phyloP scores from a whole-genome alignment of 2,329 filamentous ascomycete genomes.

The Aquanectria penicillioides region DNA sequence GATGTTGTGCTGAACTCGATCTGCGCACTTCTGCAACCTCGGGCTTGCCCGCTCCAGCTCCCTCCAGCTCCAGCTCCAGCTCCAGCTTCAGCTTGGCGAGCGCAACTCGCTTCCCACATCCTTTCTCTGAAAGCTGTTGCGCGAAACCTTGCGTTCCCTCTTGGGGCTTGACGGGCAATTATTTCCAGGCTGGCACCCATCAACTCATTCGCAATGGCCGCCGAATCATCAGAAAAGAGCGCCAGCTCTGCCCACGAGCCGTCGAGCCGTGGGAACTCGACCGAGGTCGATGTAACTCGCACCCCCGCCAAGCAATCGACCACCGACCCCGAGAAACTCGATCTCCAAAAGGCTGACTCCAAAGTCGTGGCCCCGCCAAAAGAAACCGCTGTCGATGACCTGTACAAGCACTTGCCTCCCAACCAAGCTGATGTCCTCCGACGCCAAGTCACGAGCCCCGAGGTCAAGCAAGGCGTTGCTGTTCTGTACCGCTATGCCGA shows the following conservation, averaged over 20 bases:
- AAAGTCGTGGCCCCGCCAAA: slow-evolving; percentile 47
- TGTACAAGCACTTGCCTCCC: slow-evolving; percentile 70
- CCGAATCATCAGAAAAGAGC: slow-evolving; percentile 44
- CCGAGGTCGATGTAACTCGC: slow-evolving; percentile 33
- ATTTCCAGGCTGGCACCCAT: neutral
- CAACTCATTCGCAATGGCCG: slow-evolving; percentile 32
- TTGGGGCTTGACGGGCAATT: neutral
- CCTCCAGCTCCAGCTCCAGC: too few species aligned
- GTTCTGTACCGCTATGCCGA: slow-evolving; percentile 78
- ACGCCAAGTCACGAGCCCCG: slow-evolving; percentile 73
- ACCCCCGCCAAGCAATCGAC: slow-evolving; percentile 24
- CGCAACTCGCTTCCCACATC: neutral
- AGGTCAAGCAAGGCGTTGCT: slow-evolving; percentile 70
- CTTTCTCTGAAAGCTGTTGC: neutral
- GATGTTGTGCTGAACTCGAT: slow-evolving; percentile 13
- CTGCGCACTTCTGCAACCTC: slow-evolving; percentile 2
- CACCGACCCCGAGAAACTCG: slow-evolving; percentile 30
- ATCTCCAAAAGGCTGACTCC: slow-evolving; percentile 56
- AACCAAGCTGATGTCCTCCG: slow-evolving; percentile 74
- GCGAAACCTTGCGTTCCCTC: neutral
- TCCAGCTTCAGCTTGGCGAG: too few species aligned
- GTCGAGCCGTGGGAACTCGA: slow-evolving; percentile 51
- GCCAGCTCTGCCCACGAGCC: slow-evolving; percentile 41
- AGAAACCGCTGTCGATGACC: slow-evolving; percentile 57
- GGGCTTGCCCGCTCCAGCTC: slow-evolving; percentile 13